phyloP scores from a whole-genome alignment of 2,329 filamentous ascomycete species.

The Aspergillus quadrilineatus region DNA sequence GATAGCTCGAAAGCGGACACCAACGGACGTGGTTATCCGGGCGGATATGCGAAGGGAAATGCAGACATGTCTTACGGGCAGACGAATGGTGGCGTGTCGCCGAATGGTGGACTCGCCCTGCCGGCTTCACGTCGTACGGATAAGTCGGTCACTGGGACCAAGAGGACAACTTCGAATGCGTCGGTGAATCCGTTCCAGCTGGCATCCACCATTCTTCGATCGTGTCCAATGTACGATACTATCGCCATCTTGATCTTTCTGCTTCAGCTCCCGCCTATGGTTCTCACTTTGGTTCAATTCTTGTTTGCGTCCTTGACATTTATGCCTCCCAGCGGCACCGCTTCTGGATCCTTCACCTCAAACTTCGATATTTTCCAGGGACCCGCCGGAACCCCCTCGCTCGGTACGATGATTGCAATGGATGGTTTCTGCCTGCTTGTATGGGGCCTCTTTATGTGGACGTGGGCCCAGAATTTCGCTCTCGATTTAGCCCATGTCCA shows the following conservation, averaged over 20 bases:
- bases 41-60: constrained; percentile 37
- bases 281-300: constrained; percentile 84
- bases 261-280: constrained; percentile 84
- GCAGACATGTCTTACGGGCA: constrained; percentile 38
- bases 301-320: constrained; percentile 92
- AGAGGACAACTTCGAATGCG: constrained; percentile 36
- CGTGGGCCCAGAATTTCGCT: constrained; percentile 80
- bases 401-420: constrained; percentile 80
- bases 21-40: constrained; percentile 36
- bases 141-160: constrained; percentile 27
- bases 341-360: constrained; percentile 71
- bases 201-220: constrained; percentile 80
- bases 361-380: constrained; percentile 90
- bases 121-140: constrained; percentile 33
- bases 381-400: constrained; percentile 78
- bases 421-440: constrained; percentile 79
- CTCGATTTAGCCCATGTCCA: constrained; percentile 90
- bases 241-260: constrained; percentile 95
- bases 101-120: constrained; percentile 31
- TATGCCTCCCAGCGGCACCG: constrained; percentile 76
- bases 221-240: constrained; percentile 89
- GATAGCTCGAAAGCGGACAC: constrained; percentile 35
- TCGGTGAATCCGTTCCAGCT: constrained; percentile 73
- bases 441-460: constrained; percentile 80
- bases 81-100: constrained; percentile 30